Base-by-base conservation (phyloP, 2,329 filamentous ascomycete genomes). In the Hirsutella rhossiliensis region DNA sequence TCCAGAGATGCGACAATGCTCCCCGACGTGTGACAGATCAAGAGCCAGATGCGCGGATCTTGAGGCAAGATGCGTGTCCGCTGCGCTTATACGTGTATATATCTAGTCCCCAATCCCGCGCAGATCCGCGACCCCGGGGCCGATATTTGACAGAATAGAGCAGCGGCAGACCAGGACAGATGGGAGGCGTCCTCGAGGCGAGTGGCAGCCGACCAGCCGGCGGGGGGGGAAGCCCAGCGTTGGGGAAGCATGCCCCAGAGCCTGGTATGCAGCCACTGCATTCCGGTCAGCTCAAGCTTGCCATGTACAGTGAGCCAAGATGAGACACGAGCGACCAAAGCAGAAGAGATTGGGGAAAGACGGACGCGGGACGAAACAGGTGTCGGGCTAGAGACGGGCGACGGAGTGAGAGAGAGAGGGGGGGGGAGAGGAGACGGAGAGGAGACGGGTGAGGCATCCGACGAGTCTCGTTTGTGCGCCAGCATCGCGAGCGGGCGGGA, bases 181-280 rank as follows among this genome's bases (percentile, higher is more conserved):
- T 17, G 9, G 34, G 34, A n/a, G 23, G 23, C 23, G 6, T 27
- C 6, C 23, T 27, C 23, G 23, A 27, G 23, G 23, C 23, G 15
- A 17, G 17, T 17, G n/a, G 34, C 34, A 36, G 34, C 8, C 15
- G 15, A 37, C n/a, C 34, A 29, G 20, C 15, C 11, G 11, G 13
- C 12, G 20, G 12, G 4, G n/a, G 31, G 12, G 17, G 27, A 12
- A 5, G 18, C n/a, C 34, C 34, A 37, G 34, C 34, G 38, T n/a
- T 11, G 40, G 18, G 40, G 29, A 23, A 30, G 41, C n/a, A 46
- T 43, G 43, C 39, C 37, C 38, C 40, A 27, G 2, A 20, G 27
- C 17, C 46, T 46, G 49, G 49, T 43, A 51, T 48, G 47, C 45
- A 49, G 41, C 41, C 32, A 34, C 17, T 30, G 36, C 44, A 51